phyloP scores from a whole-genome alignment of 257 asterid genomes.

The Voacanga thouarsii region DNA sequence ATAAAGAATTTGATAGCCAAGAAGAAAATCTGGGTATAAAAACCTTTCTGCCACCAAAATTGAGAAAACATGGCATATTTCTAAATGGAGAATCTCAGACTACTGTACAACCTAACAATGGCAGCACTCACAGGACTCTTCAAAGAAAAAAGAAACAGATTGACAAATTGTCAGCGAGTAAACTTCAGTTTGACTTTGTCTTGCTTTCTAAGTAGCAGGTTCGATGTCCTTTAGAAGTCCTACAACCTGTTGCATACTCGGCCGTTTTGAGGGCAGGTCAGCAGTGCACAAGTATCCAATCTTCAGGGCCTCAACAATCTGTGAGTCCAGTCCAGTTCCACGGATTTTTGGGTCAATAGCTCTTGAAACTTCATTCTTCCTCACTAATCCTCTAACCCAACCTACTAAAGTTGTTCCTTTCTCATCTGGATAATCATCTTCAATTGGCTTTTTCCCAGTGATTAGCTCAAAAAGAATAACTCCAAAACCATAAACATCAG shows the following conservation, averaged over 20 bases:
- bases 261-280: conserved; percentile 67
- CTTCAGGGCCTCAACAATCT: conserved; percentile 69
- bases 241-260: conserved; percentile 85
- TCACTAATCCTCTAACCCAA: conserved; percentile 73
- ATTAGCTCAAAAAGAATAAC: conserved; percentile 72
- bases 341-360: conserved; percentile 72
- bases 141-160: not conserved
- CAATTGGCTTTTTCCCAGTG: conserved; percentile 65
- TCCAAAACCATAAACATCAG: conserved; percentile 79
- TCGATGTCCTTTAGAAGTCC: conserved; percentile 88
- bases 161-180: not conserved
- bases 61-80: conserved; percentile 10
- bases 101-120: conserved; percentile 40
- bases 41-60: conserved; percentile 23
- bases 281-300: conserved; percentile 89
- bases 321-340: conserved; percentile 57
- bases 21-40: conserved; percentile 21
- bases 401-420: conserved; percentile 51
- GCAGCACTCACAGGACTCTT: conserved; percentile 18
- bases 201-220: conserved; percentile 36
- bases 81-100: conserved; percentile 23
- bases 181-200: conserved; percentile 7
- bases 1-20: conserved; percentile 7
- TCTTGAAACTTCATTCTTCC: conserved; percentile 41
- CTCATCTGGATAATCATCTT: conserved; percentile 52